Evolutionary conservation across 2,329 filamentous ascomycete species (phyloP).

Genomic region (Aureobasidium namibiae): DNA sequence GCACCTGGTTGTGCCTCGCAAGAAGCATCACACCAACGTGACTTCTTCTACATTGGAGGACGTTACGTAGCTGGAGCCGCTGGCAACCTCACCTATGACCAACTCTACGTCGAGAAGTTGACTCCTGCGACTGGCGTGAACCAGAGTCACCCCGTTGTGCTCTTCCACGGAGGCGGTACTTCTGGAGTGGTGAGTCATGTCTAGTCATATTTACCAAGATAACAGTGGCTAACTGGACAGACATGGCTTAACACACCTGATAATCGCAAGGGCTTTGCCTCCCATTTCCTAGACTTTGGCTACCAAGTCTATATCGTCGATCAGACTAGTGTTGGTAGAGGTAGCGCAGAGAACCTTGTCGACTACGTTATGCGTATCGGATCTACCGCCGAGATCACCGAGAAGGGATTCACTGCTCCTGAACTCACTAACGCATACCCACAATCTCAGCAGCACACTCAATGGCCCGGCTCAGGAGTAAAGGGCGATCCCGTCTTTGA

Average conservation of each 20-base stretch:
- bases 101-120: slow-evolving; percentile 8
- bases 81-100: slow-evolving; percentile 2
- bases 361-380: slow-evolving; percentile 10
- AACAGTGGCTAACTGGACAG: background rate
- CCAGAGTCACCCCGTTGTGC: slow-evolving; percentile 28
- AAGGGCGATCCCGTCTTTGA: slow-evolving; percentile 24
- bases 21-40: slow-evolving; percentile 7
- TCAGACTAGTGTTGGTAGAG: slow-evolving; percentile 15
- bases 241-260: slow-evolving; percentile 36
- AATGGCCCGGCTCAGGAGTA: slow-evolving; percentile 18
- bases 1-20: background rate
- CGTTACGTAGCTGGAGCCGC: slow-evolving; percentile 14
- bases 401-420: slow-evolving; percentile 20
- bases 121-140: slow-evolving; percentile 16
- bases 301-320: slow-evolving; percentile 35
- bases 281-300: slow-evolving; percentile 4
- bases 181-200: slow-evolving; percentile 30
- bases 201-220: background rate
- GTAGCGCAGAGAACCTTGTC: slow-evolving; percentile 14
- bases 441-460: slow-evolving; percentile 16
- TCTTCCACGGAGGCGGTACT: slow-evolving; percentile 37
- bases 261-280: slow-evolving; percentile 34
- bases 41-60: slow-evolving; percentile 13
- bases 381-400: slow-evolving; percentile 3
- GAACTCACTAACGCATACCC: slow-evolving; percentile 15